Evolutionary conservation across 306 rosid species (phyloP).

Genomic region (Cicer bijugum): DNA sequence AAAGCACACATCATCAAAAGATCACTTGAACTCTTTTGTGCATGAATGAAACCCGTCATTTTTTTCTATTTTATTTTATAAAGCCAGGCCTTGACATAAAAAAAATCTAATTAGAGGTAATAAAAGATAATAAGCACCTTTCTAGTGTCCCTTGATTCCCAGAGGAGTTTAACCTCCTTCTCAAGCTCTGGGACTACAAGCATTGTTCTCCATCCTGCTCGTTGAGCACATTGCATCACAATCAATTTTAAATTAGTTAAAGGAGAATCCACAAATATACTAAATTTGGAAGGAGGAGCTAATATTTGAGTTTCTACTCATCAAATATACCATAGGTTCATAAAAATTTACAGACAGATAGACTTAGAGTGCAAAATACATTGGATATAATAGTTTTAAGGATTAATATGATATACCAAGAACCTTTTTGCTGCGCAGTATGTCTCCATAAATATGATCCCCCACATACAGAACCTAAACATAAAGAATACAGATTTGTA

Average conservation of each 20-base stretch:
- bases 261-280: constrained; percentile 30
- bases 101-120: background rate
- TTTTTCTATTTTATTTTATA: constrained; percentile 5
- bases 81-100: background rate
- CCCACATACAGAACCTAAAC: constrained; percentile 95
- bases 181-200: constrained; percentile 97
- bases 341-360: background rate
- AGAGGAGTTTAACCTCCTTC: constrained; percentile 87
- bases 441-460: constrained; percentile 98
- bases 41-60: background rate
- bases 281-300: background rate
- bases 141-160: constrained; percentile 78
- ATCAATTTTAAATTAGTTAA: constrained; percentile 13
- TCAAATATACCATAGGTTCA: constrained; percentile 26
- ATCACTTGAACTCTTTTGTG: constrained; percentile 12
- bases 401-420: constrained; percentile 66
- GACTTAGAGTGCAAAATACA: constrained; percentile 13
- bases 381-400: constrained; percentile 18
- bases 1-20: constrained; percentile 10
- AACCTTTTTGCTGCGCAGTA: constrained; percentile 95
- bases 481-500: constrained; percentile 23
- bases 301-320: constrained; percentile 4
- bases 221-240: constrained; percentile 28
- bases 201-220: constrained; percentile 99
- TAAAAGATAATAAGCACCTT: constrained; percentile 59